These are phyloP conservation scores for Aspergillus glaucus DNA, from an alignment of 2,329 filamentous ascomycete genomes.

Conservation along the genomic window DNA sequence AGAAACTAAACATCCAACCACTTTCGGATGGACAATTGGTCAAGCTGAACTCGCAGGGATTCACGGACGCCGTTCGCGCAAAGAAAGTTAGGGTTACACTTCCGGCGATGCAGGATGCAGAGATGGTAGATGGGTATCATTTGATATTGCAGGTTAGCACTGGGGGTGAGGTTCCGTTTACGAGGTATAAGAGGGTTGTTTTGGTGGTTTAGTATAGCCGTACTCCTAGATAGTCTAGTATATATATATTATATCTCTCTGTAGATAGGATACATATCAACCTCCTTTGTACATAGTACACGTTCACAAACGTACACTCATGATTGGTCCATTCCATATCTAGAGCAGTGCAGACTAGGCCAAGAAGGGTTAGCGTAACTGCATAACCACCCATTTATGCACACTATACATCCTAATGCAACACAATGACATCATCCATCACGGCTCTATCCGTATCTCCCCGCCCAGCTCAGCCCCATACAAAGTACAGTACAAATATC, in stretches of 20 bases:
- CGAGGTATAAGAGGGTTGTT: neutral
- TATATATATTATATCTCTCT: no score
- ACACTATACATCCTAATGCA: no score
- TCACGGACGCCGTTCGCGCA: neutral
- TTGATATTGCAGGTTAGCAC: neutral
- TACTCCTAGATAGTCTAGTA: no score
- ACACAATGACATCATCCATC: no score
- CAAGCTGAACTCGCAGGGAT: neutral
- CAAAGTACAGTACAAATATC: no score
- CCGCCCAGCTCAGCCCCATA: neutral
- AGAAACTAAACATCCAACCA: neutral
- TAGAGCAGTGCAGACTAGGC: no score
- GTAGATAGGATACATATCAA: no score
- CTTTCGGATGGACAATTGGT: neutral
- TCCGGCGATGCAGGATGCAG: neutral
- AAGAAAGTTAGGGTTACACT: neutral
- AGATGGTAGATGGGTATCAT: neutral
- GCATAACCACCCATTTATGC: no score
- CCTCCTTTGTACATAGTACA: no score
- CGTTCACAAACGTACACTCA: no score
- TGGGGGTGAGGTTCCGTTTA: conserved; percentile 5
- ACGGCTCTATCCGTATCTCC: neutral
- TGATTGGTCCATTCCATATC: no score
- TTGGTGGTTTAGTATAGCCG: neutral
- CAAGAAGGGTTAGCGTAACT: no score